phyloP scores from a whole-genome alignment of 495 filamentous ascomycete species.

The Annulohypoxylon nitens region DNA sequence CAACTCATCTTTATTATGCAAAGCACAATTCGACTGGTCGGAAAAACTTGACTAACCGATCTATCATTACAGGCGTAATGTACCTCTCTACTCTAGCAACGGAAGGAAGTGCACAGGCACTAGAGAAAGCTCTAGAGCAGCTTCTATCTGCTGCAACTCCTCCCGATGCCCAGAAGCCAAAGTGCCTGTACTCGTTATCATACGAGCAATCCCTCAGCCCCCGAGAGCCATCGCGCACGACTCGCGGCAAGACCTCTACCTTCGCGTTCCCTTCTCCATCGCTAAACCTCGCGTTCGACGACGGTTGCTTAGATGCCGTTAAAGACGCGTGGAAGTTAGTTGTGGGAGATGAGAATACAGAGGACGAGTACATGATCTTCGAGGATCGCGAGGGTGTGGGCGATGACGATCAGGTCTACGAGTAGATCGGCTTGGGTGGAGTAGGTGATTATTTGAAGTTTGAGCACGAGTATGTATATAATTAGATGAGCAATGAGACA shows the following conservation, averaged over 20 bases:
- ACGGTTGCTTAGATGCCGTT: conserved; percentile 71
- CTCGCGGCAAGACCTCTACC: conserved; percentile 36
- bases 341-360: conserved; percentile 64
- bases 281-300: conserved; percentile 77
- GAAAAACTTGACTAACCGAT: no score
- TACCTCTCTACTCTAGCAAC: conserved; percentile 70
- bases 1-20: conserved; percentile 32
- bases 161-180: conserved; percentile 49
- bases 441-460: background rate
- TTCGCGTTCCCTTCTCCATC: conserved; percentile 67
- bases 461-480: background rate
- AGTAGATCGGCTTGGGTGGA: conserved; percentile 14
- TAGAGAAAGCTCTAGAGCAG: conserved; percentile 67
- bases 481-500: conserved; percentile 4
- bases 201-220: conserved; percentile 39
- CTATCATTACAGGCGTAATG: conserved; percentile 70
- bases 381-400: conserved; percentile 64
- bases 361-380: conserved; percentile 74
- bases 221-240: conserved; percentile 45
- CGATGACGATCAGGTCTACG: conserved; percentile 61
- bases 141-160: conserved; percentile 63
- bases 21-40: no score
- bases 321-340: conserved; percentile 73
- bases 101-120: conserved; percentile 53
- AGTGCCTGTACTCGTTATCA: conserved; percentile 37